Percentiles rank a stretch among this genome's conserved stretches.
Conservation (phyloP, 352 stramenopile genomes). For the Pythium dissotocum region DNA sequence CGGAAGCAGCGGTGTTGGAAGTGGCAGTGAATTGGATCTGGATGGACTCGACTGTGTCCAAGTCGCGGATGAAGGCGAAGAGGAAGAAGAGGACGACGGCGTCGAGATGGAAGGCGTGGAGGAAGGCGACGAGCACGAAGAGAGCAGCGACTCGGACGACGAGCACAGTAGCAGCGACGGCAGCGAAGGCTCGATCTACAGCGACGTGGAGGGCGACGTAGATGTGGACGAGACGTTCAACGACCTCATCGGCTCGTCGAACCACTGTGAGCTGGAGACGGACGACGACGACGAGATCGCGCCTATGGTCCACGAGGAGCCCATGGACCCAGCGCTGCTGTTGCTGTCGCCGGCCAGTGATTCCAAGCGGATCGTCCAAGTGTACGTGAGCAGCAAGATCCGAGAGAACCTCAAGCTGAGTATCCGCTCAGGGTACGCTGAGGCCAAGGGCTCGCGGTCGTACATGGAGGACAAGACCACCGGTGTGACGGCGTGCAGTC, state of each 20-base stretch:
- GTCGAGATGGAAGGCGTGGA: constrained; percentile 37
- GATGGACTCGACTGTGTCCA: constrained; percentile 77
- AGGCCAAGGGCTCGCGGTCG: constrained; percentile 80
- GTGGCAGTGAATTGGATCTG: constrained; percentile 54
- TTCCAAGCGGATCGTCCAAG: constrained; percentile 58
- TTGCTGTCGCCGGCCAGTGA: constrained; percentile 32
- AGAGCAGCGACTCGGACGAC: not conserved
- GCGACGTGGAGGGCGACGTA: constrained; percentile 82
- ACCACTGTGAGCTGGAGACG: constrained; percentile 51
- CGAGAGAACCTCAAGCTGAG: constrained; percentile 74
- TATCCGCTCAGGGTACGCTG: constrained; percentile 79
- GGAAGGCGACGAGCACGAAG: constrained; percentile 19
- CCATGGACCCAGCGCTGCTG: constrained; percentile 29
- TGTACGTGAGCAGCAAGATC: constrained; percentile 89
- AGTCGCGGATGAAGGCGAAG: constrained; percentile 55
- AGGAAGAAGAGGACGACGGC: constrained; percentile 35
- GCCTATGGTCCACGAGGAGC: constrained; percentile 28
- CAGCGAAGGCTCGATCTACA: constrained; percentile 71
- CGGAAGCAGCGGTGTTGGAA: constrained; percentile 34
- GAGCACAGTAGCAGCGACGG: constrained; percentile 32
- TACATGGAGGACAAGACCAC: constrained; percentile 89
- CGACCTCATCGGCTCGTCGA: constrained; percentile 68
- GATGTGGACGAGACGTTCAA: constrained; percentile 88
- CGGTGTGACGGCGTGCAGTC: constrained; percentile 47
- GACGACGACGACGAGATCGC: constrained; percentile 74